phyloP scores from a whole-genome alignment of 1,284 basidiomycete genomes.

The Ustilago shanxiensis region DNA sequence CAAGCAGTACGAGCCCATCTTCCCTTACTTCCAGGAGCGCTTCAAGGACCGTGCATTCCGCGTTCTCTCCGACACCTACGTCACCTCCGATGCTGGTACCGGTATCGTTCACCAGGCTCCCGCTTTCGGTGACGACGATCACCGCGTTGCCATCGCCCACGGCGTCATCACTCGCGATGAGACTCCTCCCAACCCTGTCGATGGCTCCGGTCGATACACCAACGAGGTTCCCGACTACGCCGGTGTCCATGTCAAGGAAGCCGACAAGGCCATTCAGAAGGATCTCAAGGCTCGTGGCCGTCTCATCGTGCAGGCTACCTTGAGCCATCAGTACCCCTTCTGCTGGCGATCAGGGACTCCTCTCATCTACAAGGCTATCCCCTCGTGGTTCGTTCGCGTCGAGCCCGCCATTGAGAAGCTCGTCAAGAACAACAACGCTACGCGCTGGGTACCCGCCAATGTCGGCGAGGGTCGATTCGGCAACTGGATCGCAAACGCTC shows the following conservation, averaged over 20 bases:
- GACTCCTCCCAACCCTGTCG: slow-evolving; percentile 94
- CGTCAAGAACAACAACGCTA: slow-evolving; percentile 89
- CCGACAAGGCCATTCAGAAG: slow-evolving; percentile 95
- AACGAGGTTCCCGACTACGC: slow-evolving; percentile 88
- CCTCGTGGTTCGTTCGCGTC: slow-evolving; percentile 95
- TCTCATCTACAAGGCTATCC: slow-evolving; percentile 94
- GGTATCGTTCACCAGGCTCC: slow-evolving; percentile 99
- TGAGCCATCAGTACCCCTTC: slow-evolving; percentile 94
- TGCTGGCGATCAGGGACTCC: slow-evolving; percentile 96
- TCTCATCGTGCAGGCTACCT: slow-evolving; percentile 86
- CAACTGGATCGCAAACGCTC: slow-evolving; percentile 95
- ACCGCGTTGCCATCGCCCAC: slow-evolving; percentile 88
- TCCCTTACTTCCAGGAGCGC: slow-evolving; percentile 95
- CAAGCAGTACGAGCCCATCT: slow-evolving; percentile 95
- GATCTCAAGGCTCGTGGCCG: slow-evolving; percentile 87
- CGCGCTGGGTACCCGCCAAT: slow-evolving; percentile 92
- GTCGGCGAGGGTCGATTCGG: slow-evolving; percentile 95
- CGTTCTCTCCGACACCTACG: slow-evolving; percentile 90
- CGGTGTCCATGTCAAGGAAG: slow-evolving; percentile 93
- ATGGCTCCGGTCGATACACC: slow-evolving; percentile 90
- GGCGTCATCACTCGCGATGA: slow-evolving; percentile 86
- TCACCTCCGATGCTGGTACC: slow-evolving; percentile 92
- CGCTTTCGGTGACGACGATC: slow-evolving; percentile 98
- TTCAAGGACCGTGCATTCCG: slow-evolving; percentile 92
- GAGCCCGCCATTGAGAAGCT: slow-evolving; percentile 86